Evolutionary conservation across 129 eudicot species (phyloP), one percentile per base, ranked within the genome.

Genomic region (Sambucus nigra): DNA sequence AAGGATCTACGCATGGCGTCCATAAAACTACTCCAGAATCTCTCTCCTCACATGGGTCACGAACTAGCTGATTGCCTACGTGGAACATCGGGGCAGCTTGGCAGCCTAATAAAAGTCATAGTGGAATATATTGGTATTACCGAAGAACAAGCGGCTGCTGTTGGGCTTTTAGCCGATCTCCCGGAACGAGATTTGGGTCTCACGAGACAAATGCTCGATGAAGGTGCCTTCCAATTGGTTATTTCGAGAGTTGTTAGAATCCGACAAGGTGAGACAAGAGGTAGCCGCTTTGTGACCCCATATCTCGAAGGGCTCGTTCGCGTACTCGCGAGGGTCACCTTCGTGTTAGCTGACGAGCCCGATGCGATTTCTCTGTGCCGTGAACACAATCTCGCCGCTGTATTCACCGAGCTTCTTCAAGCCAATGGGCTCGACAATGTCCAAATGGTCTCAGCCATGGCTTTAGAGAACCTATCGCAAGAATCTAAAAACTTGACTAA

Each of bases 71-170:
- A 63, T 15, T 86, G 77, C 39, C 54, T 84, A 22, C 80, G 87
- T 40, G 97, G 88, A 26, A 47, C 95, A 4, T 63, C 93, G 4
- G 95, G 95, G 21, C 92, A 81, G 65, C 97, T 89, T 12, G 68
- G 93, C 15, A 73, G 80, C 63, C 67, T 89, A 17, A 67, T 85
- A 33, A 71, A 72, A 64, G 69, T 85, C 25, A 74, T 85, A 42
- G 55, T 78, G 0, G 98, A 85, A 51, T 69, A 81, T 57, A 64
- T 60, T 25, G 82, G 80, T 3, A 89, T 76, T 46, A 75, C 93
- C 0, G 95, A 89, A 77, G 97, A 89, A 68, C 97, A 89, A 54
- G 97, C 93, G 1, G 88, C 93, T 15, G 93, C 95, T 0, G 80
- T 76, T 21, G 86, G 93, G 59, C 79, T 89, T 28, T 51, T 89